Evolutionary conservation across 2,329 filamentous ascomycete species (phyloP).

Genomic region (Cladosporium halotolerans): DNA sequence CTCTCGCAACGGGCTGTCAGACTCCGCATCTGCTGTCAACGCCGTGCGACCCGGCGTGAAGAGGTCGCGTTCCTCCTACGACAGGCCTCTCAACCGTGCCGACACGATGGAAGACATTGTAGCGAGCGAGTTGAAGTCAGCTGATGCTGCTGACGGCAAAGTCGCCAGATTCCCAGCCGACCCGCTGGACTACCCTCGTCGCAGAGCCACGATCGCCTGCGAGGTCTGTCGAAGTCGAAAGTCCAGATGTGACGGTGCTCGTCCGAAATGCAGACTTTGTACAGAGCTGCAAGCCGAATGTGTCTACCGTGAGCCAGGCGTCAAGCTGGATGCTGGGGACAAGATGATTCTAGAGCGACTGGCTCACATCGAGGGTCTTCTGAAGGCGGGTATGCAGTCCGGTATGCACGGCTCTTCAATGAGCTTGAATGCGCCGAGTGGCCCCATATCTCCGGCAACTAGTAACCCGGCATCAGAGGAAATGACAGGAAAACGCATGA

Average conservation of each 20-base stretch:
- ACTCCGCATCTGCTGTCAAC: not conserved
- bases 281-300: conserved; percentile 76
- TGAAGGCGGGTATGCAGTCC: conserved; percentile 61
- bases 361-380: conserved; percentile 67
- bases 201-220: conserved; percentile 30
- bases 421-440: conserved; percentile 11
- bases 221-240: conserved; percentile 30
- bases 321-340: conserved; percentile 81
- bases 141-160: conserved; percentile 5
- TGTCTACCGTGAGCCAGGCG: conserved; percentile 76
- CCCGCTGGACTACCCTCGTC: conserved; percentile 28
- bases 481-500: conserved; percentile 30
- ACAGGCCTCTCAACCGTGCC: conserved; percentile 15
- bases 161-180: conserved; percentile 15
- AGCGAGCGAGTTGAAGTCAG: conserved; percentile 11
- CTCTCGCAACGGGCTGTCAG: conserved; percentile 6
- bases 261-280: conserved; percentile 80
- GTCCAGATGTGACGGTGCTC: conserved; percentile 33
- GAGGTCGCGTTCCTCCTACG: conserved; percentile 13
- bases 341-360: conserved; percentile 78
- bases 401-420: not conserved
- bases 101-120: conserved; percentile 10
- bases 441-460: conserved; percentile 41
- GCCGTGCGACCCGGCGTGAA: conserved; percentile 10
- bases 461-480: conserved; percentile 39